Percentiles rank a stretch among this genome's conserved stretches.
phyloP scores from a whole-genome alignment of 768 basidiomycete species.

The Suillus brevipes region DNA sequence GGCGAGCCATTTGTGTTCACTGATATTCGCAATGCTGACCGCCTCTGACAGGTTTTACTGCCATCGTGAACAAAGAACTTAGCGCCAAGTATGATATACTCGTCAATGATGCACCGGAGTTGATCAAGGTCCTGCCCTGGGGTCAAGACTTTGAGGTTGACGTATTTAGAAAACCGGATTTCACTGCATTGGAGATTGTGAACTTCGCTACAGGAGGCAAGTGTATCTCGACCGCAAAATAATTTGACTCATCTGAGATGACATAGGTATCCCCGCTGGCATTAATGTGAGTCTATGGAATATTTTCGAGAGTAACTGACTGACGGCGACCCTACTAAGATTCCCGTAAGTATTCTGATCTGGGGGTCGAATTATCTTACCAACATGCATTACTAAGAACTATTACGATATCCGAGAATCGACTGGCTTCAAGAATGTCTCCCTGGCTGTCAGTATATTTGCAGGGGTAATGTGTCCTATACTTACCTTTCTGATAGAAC shows the following conservation, averaged over 20 bases:
- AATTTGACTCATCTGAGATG: not conserved
- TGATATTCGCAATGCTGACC: not conserved
- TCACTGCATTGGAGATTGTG: slow-evolving; percentile 81
- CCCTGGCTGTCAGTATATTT: slow-evolving; percentile 59
- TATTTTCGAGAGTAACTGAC: not conserved
- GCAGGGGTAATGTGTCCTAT: not conserved
- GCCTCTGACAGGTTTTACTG: slow-evolving; percentile 68
- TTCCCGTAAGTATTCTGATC: slow-evolving; percentile 48
- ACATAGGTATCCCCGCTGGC: slow-evolving; percentile 76
- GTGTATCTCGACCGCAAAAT: slow-evolving; percentile 8
- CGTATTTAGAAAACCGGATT: slow-evolving; percentile 83
- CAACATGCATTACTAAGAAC: slow-evolving; percentile 43
- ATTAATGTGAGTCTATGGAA: slow-evolving; percentile 60
- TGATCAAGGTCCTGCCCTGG: slow-evolving; percentile 85
- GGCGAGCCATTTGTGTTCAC: slow-evolving; percentile 39
- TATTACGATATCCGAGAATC: slow-evolving; percentile 84
- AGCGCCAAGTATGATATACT: slow-evolving; percentile 80
- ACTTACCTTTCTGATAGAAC: slow-evolving; percentile 46
- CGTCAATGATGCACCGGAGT: slow-evolving; percentile 72
- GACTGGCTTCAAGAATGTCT: slow-evolving; percentile 88
- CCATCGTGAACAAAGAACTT: slow-evolving; percentile 82
- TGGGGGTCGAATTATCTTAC: not conserved
- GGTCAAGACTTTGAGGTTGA: slow-evolving; percentile 68
- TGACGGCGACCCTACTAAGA: slow-evolving; percentile 37
- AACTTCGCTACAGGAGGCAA: slow-evolving; percentile 82